Conservation (phyloP, 768 basidiomycete species). For the Neoboletus subvelutipes region DNA sequence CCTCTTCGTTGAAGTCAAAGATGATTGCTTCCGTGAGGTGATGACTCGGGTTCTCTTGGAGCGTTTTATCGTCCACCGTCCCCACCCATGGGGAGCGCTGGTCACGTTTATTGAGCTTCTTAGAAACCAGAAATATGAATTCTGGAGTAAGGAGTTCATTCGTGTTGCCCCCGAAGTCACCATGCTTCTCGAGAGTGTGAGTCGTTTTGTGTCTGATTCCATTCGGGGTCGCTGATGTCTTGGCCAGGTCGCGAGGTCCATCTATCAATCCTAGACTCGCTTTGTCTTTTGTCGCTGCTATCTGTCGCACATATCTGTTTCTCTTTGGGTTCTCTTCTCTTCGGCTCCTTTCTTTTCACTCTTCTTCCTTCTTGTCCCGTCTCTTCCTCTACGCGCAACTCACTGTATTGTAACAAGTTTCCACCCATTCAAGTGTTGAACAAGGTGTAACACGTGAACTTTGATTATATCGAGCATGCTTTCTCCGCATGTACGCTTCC, state of each 20-base stretch:
- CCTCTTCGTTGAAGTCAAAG: slow-evolving; percentile 78
- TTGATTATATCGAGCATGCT: slow-evolving; percentile 36
- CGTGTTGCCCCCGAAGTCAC: slow-evolving; percentile 85
- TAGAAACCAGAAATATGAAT: slow-evolving; percentile 85
- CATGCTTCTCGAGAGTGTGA: slow-evolving; percentile 78
- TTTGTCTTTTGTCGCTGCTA: slow-evolving; percentile 64
- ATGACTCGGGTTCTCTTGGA: slow-evolving; percentile 90
- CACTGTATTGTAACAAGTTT: slow-evolving; percentile 84
- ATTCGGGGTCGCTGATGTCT: slow-evolving; percentile 1
- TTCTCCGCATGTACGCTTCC: slow-evolving; percentile 14
- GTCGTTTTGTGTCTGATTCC: slow-evolving; percentile 28
- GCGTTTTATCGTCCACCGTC: slow-evolving; percentile 89
- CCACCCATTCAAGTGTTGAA: slow-evolving; percentile 56
- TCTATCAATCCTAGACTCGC: slow-evolving; percentile 74
- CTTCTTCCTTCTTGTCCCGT: slow-evolving; percentile 13
- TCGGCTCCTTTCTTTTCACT: slow-evolving; percentile 1
- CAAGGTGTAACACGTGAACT: slow-evolving; percentile 50
- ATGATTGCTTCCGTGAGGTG: slow-evolving; percentile 76
- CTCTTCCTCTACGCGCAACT: slow-evolving; percentile 43
- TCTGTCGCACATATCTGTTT: slow-evolving; percentile 77
- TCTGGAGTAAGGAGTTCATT: slow-evolving; percentile 87
- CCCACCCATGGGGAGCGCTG: slow-evolving; percentile 95
- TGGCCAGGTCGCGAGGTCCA: slow-evolving; percentile 68
- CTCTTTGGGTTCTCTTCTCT: slow-evolving; percentile 54
- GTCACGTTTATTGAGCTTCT: slow-evolving; percentile 93